Evolutionary conservation across 495 filamentous ascomycete genomes (phyloP), one percentile per base, ranked within the genome.

Genomic region (Aspergillus baeticus): DNA sequence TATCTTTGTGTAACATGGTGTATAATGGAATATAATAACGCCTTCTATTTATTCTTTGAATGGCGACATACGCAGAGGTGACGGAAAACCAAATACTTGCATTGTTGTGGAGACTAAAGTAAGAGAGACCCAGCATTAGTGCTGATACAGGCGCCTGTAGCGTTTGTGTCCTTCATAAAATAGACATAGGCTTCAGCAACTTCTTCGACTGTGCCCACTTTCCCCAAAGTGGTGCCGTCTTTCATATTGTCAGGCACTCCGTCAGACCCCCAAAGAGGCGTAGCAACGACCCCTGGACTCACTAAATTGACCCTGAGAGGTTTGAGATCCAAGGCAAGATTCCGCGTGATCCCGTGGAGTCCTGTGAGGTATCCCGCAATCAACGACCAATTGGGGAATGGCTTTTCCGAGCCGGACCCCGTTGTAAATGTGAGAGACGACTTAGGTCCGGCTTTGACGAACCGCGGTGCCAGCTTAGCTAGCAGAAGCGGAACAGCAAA

Each of bases 161-260:
- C 69, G 68, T 79, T 79, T 20, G 59, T 59, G 65, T 88, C 84
- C 67, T 76, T 80, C 82, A 88, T 80, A n/a, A 81, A 63, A 64
- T 81, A 88, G 34, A 87, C 51, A 71, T 88, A 90, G 29, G 81
- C 80, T 75, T 89, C 84, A 2, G 83, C 86, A 11, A 84, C 74
- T 67, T 88, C 84, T 65, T 83, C 79, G n/a, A 77, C 70, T 35
- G 47, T 62, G 0, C 73, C 87, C 5, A 81, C 61, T 54, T 69
- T 69, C 2, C 76, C 78, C n/a, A n/a, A n/a, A n/a, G n/a, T n/a
- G n/a, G n/a, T n/a, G n/a, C n/a, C n/a, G n/a, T n/a, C n/a, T n/a
- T n/a, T n/a, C n/a, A n/a, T n/a, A n/a, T n/a, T n/a, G n/a, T 67
- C 60, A 57, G 67, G 58, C 29, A 59, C 54, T 13, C 53, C 65